Percentiles rank a stretch among this genome's conserved stretches.
These are phyloP conservation scores for Clonostachys sp. DNA, from an alignment of 2,329 filamentous ascomycete species.

Conservation along the genomic window DNA sequence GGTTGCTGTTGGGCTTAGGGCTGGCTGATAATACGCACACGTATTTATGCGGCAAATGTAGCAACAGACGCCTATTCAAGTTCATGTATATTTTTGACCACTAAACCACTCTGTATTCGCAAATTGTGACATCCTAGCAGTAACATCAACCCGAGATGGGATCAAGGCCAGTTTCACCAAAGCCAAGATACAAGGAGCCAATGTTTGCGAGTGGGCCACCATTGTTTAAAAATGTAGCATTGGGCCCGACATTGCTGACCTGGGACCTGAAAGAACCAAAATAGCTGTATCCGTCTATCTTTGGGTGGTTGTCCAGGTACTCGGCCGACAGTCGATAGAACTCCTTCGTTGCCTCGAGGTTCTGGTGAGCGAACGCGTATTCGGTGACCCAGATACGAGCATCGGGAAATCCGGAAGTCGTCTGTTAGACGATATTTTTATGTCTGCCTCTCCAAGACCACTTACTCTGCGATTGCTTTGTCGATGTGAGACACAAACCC, in stretches of 20 bases:
- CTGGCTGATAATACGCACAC: too few species aligned
- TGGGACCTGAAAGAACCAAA: slow-evolving; percentile 70
- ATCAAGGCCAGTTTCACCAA: slow-evolving; percentile 35
- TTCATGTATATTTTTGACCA: too few species aligned
- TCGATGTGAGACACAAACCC: slow-evolving; percentile 59
- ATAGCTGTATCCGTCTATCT: slow-evolving; percentile 65
- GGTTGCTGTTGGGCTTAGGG: too few species aligned
- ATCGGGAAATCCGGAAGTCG: slow-evolving; percentile 45
- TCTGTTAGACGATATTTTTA: background rate
- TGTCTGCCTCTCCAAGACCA: background rate
- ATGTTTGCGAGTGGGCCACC: slow-evolving; percentile 70
- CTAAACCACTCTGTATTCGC: too few species aligned
- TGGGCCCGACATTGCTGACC: slow-evolving; percentile 71
- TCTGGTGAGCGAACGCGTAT: slow-evolving; percentile 58
- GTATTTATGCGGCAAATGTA: too few species aligned
- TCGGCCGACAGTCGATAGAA: slow-evolving; percentile 65
- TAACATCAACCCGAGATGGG: slow-evolving; percentile 13
- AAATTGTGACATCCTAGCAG: too few species aligned
- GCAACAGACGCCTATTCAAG: too few species aligned
- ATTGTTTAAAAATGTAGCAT: slow-evolving; percentile 64
- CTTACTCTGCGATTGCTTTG: slow-evolving; percentile 16
- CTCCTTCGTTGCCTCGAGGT: slow-evolving; percentile 49
- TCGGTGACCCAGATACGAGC: slow-evolving; percentile 74
- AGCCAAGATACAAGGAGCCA: slow-evolving; percentile 69
- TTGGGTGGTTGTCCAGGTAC: slow-evolving; percentile 56